Base-by-base conservation (phyloP, 805 yeast species). In the Kuraishia hungarica region DNA sequence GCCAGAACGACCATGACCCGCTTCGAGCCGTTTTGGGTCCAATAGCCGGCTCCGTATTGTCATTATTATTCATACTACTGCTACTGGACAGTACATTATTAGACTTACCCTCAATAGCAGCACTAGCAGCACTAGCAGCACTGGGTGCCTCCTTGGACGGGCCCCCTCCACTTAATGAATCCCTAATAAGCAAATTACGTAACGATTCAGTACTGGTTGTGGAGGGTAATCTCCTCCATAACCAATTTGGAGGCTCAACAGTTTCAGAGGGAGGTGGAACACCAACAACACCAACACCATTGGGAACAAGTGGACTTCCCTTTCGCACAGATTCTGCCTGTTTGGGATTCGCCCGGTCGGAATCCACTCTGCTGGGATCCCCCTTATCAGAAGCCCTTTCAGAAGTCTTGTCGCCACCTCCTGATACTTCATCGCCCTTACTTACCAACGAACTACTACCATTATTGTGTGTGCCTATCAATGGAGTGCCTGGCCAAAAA, bases 401-500 rank as follows among this genome's bases (percentile, higher is more conserved):
- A 11, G 21, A 22, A 13, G 7, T 19, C 15, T 11, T 11, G 22
- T 22, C 49, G 3, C 3, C 8, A 22, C 15, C 24, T 10, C 19
- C 24, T 6, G 21, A 10, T 3, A 3, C 24, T 3, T 47, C 24
- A 22, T 11, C 24, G 21, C 19, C 19, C 13, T 22, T 19, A 22
- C n/a, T 47, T 11, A n/a, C n/a, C 23, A 22, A 20, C 13, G 24
- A 21, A 13, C 15, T 5, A 22, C 13, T 19, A 10, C 49, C 24
- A 19, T 47, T 43, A 17, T 43, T 8, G 21, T 22, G 49, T 19
- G 22, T 47, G 5, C 24, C 24, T 10, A 22, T 6, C 15, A 22
- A 21, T 13, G 49, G 24, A 2, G 50, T 50, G 20, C 39, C 47
- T 17, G 55, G 48, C 69, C 68, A 65, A 52, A 64, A 64, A 0